Evolutionary conservation across 495 filamentous ascomycete species (phyloP), one percentile per base, ranked within the genome.

Genomic region (Bryoglossum gracile): DNA sequence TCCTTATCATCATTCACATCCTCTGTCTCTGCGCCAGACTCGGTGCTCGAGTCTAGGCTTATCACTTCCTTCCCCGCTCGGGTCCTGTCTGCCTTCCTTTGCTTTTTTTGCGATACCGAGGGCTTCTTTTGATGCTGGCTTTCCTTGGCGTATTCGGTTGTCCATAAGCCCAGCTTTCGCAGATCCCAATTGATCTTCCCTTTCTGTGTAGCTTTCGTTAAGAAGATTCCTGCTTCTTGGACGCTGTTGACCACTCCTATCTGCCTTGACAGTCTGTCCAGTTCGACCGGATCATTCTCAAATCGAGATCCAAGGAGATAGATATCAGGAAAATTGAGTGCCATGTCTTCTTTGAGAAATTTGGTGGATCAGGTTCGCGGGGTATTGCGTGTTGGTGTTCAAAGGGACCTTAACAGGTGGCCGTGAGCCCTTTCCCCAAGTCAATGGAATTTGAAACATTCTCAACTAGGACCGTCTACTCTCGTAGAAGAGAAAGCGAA

Each of bases 111-210:
- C 16, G 13, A 3, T 16, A 9, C 8, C 26, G 26, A 3, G 8
- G 3, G 9, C 11, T 19, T n/a, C 3, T 16, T 16, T 13, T 24
- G 17, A n/a, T 19, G 5, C 30, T 32, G 30, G 1, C n/a, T 32
- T 11, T 45, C 19, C 13, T 33, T 25, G 19, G 13, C 10, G 22
- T 41, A 23, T 14, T 52, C 54, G 35, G 43, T 42, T 1, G 38
- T 56, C 37, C 60, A 83, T 53, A 79, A 35, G 17, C 71, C 84
- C 36, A 72, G 74, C 28, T 76, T 75, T 35, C 87, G 74, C 30
- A 96, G 68, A 66, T 97, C 91, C 48, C 92, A 77, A 9, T 74
- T 71, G 1, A 85, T 88, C 8, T 91, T 78, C 55, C 78, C 75
- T 46, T 79, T 78, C 39, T 78, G 81, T 0, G 65, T 67, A 22